Percentiles rank a stretch among this genome's conserved stretches.
Conservation (phyloP, 2,329 filamentous ascomycete species). For the Aspergillus quadrilineatus region DNA sequence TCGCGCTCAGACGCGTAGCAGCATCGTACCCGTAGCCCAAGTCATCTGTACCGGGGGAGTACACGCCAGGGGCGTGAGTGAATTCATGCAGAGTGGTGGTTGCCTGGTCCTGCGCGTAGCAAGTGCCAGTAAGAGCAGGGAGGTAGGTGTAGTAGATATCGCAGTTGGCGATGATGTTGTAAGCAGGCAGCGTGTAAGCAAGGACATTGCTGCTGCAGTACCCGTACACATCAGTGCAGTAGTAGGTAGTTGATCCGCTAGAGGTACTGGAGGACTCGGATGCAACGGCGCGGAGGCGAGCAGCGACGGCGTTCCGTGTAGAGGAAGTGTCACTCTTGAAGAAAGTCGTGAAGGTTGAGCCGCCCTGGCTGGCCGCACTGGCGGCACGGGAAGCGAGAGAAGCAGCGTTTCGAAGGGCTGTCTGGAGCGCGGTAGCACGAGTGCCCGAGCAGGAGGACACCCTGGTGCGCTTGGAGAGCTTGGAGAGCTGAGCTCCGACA, state of each 20-base stretch:
- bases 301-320: conserved; percentile 52
- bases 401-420: conserved; percentile 55
- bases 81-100: conserved; percentile 66
- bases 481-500: conserved; percentile 39
- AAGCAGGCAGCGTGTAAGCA: conserved; percentile 60
- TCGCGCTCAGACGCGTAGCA: conserved; percentile 45
- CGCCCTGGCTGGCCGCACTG: conserved; percentile 50
- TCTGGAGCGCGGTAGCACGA: conserved; percentile 46
- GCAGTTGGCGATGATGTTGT: conserved; percentile 62
- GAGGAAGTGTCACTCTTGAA: conserved; percentile 59
- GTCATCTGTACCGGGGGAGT: conserved; percentile 58
- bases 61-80: conserved; percentile 59
- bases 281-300: conserved; percentile 54
- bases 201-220: conserved; percentile 55
- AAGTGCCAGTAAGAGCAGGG: conserved; percentile 49
- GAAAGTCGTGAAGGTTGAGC: conserved; percentile 47
- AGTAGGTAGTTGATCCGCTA: conserved; percentile 52
- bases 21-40: conserved; percentile 58
- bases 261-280: conserved; percentile 55
- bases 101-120: conserved; percentile 65
- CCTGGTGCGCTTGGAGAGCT: conserved; percentile 47
- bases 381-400: conserved; percentile 48
- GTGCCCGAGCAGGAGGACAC: conserved; percentile 56
- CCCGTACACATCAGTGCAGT: conserved; percentile 59
- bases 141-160: conserved; percentile 56